Conservation (phyloP, 768 basidiomycete genomes). For the Leccinum boreale region DNA sequence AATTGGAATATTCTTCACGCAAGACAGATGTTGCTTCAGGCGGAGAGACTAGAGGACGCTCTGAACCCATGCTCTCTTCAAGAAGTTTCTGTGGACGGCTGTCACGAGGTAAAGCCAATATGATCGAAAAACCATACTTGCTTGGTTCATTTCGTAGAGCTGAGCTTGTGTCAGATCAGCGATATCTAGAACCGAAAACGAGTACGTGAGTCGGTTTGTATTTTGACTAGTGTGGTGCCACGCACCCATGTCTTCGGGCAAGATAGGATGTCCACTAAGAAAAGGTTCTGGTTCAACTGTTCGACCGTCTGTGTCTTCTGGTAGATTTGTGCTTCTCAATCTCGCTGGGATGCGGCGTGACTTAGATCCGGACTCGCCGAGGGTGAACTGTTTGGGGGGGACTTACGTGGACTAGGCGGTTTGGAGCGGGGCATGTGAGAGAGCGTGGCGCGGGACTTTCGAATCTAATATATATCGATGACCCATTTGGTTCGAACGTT, state of each 20-base stretch:
- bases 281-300: conserved; percentile 13
- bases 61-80: conserved; percentile 35
- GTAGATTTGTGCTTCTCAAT: conserved; percentile 25
- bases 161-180: conserved; percentile 31
- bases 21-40: conserved; percentile 52
- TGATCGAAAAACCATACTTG: conserved; percentile 8
- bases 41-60: conserved; percentile 52
- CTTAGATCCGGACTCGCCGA: background rate
- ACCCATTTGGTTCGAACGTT: background rate
- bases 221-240: background rate
- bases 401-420: conserved; percentile 29
- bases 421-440: conserved; percentile 8
- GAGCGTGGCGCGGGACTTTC: background rate
- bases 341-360: conserved; percentile 17
- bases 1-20: conserved; percentile 63
- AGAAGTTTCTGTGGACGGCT: conserved; percentile 33
- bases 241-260: conserved; percentile 31
- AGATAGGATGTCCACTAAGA: conserved; percentile 28
- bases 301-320: conserved; percentile 12
- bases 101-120: background rate
- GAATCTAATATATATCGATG: background rate
- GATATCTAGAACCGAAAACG: conserved; percentile 27
- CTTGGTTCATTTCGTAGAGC: conserved; percentile 42
- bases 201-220: background rate
- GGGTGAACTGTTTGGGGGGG: background rate